Percentiles rank a stretch among this genome's conserved stretches.
phyloP scores from a whole-genome alignment of 768 basidiomycete species.

The Sporobolomyces pararoseus region DNA sequence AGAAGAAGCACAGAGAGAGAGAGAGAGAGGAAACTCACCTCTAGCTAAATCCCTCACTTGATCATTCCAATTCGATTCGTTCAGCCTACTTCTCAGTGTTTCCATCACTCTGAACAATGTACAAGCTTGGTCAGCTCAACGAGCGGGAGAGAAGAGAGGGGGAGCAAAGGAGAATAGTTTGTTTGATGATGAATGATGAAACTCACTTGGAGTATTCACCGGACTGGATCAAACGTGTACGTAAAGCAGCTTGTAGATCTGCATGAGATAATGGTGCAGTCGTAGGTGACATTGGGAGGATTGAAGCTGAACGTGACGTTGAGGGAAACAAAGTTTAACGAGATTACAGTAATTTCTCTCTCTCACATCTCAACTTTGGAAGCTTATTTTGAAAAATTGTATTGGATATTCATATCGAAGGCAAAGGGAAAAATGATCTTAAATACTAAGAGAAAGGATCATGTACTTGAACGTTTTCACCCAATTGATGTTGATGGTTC shows the following conservation, averaged over 20 bases:
- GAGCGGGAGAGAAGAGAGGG: not conserved
- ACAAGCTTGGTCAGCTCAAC: no score
- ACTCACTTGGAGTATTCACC: conserved; percentile 36
- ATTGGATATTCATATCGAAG: no score
- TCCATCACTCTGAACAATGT: conserved; percentile 49
- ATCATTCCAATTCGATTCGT: conserved; percentile 74
- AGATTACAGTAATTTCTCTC: no score
- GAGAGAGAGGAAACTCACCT: conserved; percentile 17
- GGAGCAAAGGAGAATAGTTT: no score
- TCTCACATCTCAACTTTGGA: no score
- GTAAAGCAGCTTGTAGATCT: conserved; percentile 26
- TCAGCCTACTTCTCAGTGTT: conserved; percentile 88
- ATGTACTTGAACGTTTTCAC: conserved; percentile 2
- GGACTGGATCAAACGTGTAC: conserved; percentile 23
- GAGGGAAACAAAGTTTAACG: no score
- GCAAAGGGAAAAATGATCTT: no score
- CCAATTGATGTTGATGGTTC: not conserved
- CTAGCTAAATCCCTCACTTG: conserved; percentile 67
- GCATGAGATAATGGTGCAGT: not conserved
- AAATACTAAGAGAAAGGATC: conserved; percentile 15
- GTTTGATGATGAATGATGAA: not conserved
- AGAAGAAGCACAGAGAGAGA: not conserved
- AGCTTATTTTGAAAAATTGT: no score
- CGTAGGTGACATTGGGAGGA: not conserved
- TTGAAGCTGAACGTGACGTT: no score